Base-by-base conservation (phyloP, 257 asterid species). In the Marsdenia floribunda region DNA sequence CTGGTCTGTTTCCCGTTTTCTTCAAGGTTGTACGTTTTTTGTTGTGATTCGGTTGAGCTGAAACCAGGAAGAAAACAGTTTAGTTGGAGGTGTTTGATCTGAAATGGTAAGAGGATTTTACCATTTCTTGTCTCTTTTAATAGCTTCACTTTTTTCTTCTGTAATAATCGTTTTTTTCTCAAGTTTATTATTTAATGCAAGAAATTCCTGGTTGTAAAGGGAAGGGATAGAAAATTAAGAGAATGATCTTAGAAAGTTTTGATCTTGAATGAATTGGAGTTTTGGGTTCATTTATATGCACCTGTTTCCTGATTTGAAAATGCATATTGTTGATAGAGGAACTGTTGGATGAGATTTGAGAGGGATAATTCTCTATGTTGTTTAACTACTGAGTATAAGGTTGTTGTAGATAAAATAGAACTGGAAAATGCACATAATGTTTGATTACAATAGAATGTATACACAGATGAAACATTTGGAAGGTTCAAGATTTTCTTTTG, bases 211-310 rank as follows among this genome's bases (percentile, higher is more conserved):
- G 29, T 55, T 21, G 21, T 29, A 26, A 26, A 60, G 66, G 38
- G 11, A 11, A 58, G 6, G 35, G 3, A 24, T 15, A 58, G 37
- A 21, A 58, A 60, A 24, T 3, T 60, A 24, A 1, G n/a, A n/a
- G 47, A 14, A 52, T 53, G 24, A 33, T 15, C 22, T 35, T 46
- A 15, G 49, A 37, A 75, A 55, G 60, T 42, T 55, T 21, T 55
- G 15, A 42, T 54, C 74, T 76, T 69, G 64, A 75, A 22, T 55
- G 40, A 26, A 49, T 33, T 73, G 1, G 49, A 60, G 77, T 40
- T 26, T 16, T 61, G 26, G 47, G 38, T 5, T 74, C 38, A 47
- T 61, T 49, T 21, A 13, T 60, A 4, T 14, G 10, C 42, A 29
- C 2, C 21, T 26, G 38, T 60, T 60, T 26, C 8, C 67, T 60